Conservation (phyloP, 2,329 filamentous ascomycete species). For the Hypoxylon rubiginosum region DNA sequence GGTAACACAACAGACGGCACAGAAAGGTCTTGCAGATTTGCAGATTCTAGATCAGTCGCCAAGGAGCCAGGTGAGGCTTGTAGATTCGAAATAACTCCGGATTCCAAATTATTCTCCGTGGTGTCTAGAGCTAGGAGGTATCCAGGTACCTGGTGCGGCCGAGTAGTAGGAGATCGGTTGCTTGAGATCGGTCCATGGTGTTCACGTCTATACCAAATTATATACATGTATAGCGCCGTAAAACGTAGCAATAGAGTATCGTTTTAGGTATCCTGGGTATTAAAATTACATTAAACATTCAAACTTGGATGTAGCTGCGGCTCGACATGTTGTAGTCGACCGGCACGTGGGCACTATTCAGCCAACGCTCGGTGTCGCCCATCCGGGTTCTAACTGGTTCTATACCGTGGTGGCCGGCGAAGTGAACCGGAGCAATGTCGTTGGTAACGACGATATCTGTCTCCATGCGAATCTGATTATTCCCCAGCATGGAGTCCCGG, state of each 20-base stretch:
- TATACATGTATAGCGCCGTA: background rate
- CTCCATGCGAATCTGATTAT: constrained; percentile 21
- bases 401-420: background rate
- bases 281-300: background rate
- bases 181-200: background rate
- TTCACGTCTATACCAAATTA: background rate
- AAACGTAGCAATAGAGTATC: background rate
- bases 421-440: constrained; percentile 15
- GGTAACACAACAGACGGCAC: constrained; percentile 11
- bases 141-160: too few relatives aligned
- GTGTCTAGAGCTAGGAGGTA: too few relatives aligned
- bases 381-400: background rate
- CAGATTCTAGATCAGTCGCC: background rate
- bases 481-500: background rate
- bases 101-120: too few relatives aligned
- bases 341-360: background rate
- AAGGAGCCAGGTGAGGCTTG: too few relatives aligned
- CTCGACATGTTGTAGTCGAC: background rate
- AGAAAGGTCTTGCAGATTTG: background rate
- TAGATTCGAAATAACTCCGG: background rate
- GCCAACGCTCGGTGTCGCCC: constrained; percentile 17
- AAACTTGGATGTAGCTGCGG: background rate
- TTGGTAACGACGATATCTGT: constrained; percentile 27
- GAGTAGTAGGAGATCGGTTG: background rate
- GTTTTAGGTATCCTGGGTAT: background rate